phyloP scores from a whole-genome alignment of 345 rosid genomes.

The Hibiscus syriacus region DNA sequence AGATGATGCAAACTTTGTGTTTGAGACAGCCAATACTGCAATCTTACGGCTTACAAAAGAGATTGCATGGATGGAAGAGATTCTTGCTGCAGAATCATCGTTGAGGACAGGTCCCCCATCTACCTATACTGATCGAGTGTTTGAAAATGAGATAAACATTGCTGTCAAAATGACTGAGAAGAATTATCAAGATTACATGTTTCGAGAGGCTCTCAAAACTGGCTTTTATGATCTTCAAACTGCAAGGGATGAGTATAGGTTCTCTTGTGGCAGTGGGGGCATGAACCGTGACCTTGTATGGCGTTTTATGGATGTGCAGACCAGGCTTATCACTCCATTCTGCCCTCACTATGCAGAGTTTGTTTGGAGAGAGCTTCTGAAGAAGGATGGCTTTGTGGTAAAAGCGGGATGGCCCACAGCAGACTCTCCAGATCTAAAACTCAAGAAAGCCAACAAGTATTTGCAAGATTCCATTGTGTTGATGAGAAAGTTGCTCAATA shows the following conservation, averaged over 20 bases:
- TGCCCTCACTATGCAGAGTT: slow-evolving; percentile 91
- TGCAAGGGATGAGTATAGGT: slow-evolving; percentile 86
- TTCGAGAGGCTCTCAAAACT: slow-evolving; percentile 82
- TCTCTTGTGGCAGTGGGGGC: slow-evolving; percentile 68
- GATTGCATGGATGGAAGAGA: slow-evolving; percentile 89
- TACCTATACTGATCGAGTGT: slow-evolving; percentile 77
- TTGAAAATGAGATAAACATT: slow-evolving; percentile 80
- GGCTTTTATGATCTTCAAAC: slow-evolving; percentile 94
- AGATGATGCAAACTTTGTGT: slow-evolving; percentile 95
- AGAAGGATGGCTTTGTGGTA: slow-evolving; percentile 70
- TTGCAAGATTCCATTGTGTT: slow-evolving; percentile 73
- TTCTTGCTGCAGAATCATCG: slow-evolving; percentile 53
- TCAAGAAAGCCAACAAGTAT: slow-evolving; percentile 82
- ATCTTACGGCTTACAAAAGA: slow-evolving; percentile 82
- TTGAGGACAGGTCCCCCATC: slow-evolving; percentile 65
- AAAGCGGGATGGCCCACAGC: slow-evolving; percentile 90
- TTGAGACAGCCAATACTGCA: slow-evolving; percentile 87
- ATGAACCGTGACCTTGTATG: slow-evolving; percentile 63
- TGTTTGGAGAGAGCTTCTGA: slow-evolving; percentile 83
- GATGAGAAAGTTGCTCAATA: slow-evolving; percentile 76
- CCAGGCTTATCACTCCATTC: slow-evolving; percentile 75
- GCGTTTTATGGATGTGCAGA: slow-evolving; percentile 88
- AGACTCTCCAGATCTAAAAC: slow-evolving; percentile 58
- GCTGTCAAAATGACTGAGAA: slow-evolving; percentile 83
- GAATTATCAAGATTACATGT: slow-evolving; percentile 59